Evolutionary conservation across 2,329 filamentous ascomycete species (phyloP).

Genomic region (Aspergillus neotritici): DNA sequence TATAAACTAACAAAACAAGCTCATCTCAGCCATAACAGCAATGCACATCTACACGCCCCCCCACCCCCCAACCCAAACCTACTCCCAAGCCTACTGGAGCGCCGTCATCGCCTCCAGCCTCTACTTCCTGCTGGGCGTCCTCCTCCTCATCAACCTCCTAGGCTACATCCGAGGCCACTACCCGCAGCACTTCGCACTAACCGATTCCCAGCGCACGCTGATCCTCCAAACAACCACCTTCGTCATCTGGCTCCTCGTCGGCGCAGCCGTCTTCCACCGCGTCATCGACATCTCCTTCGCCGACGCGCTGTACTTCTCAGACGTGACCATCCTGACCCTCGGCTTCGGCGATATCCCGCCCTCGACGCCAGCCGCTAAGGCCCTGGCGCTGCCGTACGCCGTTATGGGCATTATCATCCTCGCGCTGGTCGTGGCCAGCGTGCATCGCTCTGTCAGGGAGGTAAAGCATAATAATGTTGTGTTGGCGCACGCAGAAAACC

Average conservation of each 20-base stretch:
- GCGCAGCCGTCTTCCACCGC: slow-evolving; percentile 66
- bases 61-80: slow-evolving; percentile 45
- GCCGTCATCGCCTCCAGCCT: slow-evolving; percentile 72
- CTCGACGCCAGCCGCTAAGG: slow-evolving; percentile 54
- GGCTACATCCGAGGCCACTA: slow-evolving; percentile 73
- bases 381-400: slow-evolving; percentile 75
- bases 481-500: slow-evolving; percentile 52
- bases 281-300: slow-evolving; percentile 72
- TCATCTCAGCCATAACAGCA: slow-evolving; percentile 61
- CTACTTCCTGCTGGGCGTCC: slow-evolving; percentile 71
- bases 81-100: slow-evolving; percentile 84
- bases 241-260: slow-evolving; percentile 72
- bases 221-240: slow-evolving; percentile 88
- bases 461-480: slow-evolving; percentile 59
- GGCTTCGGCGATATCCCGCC: slow-evolving; percentile 60
- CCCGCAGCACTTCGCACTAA: slow-evolving; percentile 69
- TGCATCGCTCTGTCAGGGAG: slow-evolving; percentile 60
- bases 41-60: slow-evolving; percentile 58
- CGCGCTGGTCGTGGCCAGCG: slow-evolving; percentile 75
- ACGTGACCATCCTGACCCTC: slow-evolving; percentile 60
- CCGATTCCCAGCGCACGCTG: slow-evolving; percentile 73
- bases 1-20: slow-evolving; percentile 30
- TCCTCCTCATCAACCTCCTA: slow-evolving; percentile 73
- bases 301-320: slow-evolving; percentile 73
- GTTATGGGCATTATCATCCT: slow-evolving; percentile 78